Conservation (phyloP, 2,329 filamentous ascomycete species). For the Exophiala viscosa region DNA sequence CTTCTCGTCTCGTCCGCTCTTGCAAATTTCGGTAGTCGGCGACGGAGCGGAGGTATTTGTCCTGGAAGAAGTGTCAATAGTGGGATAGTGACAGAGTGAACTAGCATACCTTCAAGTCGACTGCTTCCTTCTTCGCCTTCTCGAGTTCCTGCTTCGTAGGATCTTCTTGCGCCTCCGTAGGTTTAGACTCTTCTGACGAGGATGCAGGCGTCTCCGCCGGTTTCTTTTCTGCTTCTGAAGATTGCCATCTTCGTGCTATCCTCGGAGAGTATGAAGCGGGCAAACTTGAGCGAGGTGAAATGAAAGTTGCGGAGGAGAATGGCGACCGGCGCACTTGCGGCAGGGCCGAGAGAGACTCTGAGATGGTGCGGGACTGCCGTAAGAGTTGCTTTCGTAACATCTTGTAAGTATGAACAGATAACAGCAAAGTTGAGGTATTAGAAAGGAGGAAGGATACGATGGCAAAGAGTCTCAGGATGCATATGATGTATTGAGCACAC, state of each 20-base stretch:
- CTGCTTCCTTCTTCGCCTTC: slow-evolving; percentile 65
- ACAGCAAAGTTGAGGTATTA: slow-evolving; percentile 1
- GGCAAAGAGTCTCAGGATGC: neutral
- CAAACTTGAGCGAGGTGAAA: slow-evolving; percentile 22
- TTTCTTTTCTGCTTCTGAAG: slow-evolving; percentile 38
- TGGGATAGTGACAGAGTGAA: neutral
- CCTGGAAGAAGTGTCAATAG: slow-evolving; percentile 51
- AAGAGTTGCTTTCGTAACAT: slow-evolving; percentile 45
- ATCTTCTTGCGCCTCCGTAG: slow-evolving; percentile 43
- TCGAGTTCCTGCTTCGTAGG: slow-evolving; percentile 62
- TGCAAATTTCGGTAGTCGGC: slow-evolving; percentile 98
- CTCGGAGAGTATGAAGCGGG: slow-evolving; percentile 34
- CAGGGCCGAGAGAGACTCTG: slow-evolving; percentile 29
- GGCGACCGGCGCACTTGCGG: slow-evolving; percentile 17
- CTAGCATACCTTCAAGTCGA: slow-evolving; percentile 75
- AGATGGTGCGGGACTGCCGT: slow-evolving; percentile 39
- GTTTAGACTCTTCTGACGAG: slow-evolving; percentile 42
- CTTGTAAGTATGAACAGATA: slow-evolving; percentile 16
- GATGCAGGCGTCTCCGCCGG: slow-evolving; percentile 39
- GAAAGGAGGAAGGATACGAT: slow-evolving; percentile 1
- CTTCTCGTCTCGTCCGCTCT: slow-evolving; percentile 86
- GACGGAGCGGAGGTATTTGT: slow-evolving; percentile 88
- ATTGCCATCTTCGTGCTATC: slow-evolving; percentile 40
- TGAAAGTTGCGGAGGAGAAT: slow-evolving; percentile 19
- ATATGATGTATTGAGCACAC: slow-evolving; percentile 4